Conservation (phyloP, 768 basidiomycete genomes). For the Mycena kentingensis region DNA sequence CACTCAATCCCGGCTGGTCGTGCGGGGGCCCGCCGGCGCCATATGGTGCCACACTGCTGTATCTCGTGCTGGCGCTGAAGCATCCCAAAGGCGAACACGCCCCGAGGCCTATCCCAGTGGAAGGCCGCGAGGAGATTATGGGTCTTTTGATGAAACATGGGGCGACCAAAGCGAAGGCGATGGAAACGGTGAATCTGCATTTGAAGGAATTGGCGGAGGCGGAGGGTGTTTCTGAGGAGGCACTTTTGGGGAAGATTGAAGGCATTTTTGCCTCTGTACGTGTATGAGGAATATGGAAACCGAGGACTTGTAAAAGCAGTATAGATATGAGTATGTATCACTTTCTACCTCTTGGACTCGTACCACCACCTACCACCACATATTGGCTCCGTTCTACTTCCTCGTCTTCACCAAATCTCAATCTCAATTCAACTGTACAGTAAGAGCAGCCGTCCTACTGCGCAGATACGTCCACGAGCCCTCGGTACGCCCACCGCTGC, state of each 20-base stretch:
- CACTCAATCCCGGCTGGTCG: constrained; percentile 1
- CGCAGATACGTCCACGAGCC: too few relatives aligned
- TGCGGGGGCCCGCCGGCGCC: background rate
- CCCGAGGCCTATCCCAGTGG: background rate
- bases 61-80: background rate
- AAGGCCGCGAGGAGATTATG: constrained; percentile 1
- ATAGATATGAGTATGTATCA: too few relatives aligned
- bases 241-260: background rate
- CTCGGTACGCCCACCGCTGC: too few relatives aligned
- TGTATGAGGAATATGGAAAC: too few relatives aligned
- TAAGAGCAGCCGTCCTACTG: too few relatives aligned
- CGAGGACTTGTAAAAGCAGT: too few relatives aligned
- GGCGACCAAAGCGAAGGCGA: background rate
- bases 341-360: too few relatives aligned
- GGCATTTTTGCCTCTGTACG: too few relatives aligned
- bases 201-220: constrained; percentile 3
- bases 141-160: background rate
- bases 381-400: too few relatives aligned
- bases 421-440: too few relatives aligned
- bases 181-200: background rate
- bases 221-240: background rate
- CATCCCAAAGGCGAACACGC: background rate
- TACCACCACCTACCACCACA: too few relatives aligned
- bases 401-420: too few relatives aligned
- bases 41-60: background rate